A percentile compares a stretch with the other conserved stretches of the same genome.
phyloP scores from a whole-genome alignment of 495 filamentous ascomycete species.

The Neurospora terricola region DNA sequence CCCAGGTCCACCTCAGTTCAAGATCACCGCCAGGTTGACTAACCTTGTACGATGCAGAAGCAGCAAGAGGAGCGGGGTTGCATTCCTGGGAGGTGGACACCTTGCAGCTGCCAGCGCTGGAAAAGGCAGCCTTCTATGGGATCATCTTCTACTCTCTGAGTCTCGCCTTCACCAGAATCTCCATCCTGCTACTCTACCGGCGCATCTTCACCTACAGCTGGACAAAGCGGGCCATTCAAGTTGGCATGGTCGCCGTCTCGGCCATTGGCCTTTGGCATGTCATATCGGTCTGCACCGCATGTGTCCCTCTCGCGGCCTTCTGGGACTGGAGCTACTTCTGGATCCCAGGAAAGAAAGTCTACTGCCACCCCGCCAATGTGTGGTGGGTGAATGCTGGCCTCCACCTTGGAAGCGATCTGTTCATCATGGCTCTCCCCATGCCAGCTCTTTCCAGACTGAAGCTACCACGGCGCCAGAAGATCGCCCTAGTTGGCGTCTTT shows the following conservation, averaged over 20 bases:
- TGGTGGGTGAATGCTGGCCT: slow-evolving; percentile 23
- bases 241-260: slow-evolving; percentile 13
- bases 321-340: slow-evolving; percentile 21
- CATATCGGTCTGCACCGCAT: slow-evolving; percentile 16
- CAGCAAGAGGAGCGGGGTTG: slow-evolving; percentile 14
- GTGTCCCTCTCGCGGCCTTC: slow-evolving; percentile 20
- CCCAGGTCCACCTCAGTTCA: neutral
- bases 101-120: slow-evolving; percentile 6
- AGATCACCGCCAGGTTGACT: neutral
- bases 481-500: slow-evolving; percentile 20
- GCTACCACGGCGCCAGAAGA: slow-evolving; percentile 17
- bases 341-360: slow-evolving; percentile 6
- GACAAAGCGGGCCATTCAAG: slow-evolving; percentile 14
- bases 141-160: slow-evolving; percentile 21
- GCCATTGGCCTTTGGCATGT: slow-evolving; percentile 17
- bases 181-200: slow-evolving; percentile 20
- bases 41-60: slow-evolving; percentile 7
- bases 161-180: slow-evolving; percentile 19
- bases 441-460: slow-evolving; percentile 16
- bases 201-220: slow-evolving; percentile 23
- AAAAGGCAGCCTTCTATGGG: slow-evolving; percentile 18
- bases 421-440: slow-evolving; percentile 21
- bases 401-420: slow-evolving; percentile 14
- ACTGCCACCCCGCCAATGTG: slow-evolving; percentile 17
- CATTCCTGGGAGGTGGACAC: slow-evolving; percentile 16